Evolutionary conservation across 176 grass and related monocot genomes (phyloP).

Genomic region (Miscanthus lutarioriparius): DNA sequence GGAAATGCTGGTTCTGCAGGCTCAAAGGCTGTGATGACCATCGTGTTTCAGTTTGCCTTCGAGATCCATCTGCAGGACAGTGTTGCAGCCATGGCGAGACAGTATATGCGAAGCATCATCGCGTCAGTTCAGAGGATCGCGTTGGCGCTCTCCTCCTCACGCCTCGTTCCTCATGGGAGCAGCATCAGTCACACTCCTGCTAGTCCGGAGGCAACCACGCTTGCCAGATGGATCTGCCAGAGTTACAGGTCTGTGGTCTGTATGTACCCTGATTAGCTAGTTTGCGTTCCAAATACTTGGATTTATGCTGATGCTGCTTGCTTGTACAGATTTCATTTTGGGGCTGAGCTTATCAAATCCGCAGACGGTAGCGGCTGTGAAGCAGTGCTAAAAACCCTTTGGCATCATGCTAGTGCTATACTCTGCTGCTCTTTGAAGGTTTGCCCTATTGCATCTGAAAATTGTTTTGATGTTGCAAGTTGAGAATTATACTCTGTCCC

Average conservation of each 20-base stretch:
- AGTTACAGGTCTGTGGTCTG: constrained; percentile 71
- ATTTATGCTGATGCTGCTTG: constrained; percentile 12
- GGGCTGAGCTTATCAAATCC: constrained; percentile 59
- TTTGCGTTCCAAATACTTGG: neutral
- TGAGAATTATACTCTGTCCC: neutral
- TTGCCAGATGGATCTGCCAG: constrained; percentile 79
- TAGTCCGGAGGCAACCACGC: constrained; percentile 61
- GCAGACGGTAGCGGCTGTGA: constrained; percentile 33
- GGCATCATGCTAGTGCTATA: constrained; percentile 71
- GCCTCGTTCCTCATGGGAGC: constrained; percentile 19
- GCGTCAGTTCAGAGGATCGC: constrained; percentile 83
- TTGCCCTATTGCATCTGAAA: neutral
- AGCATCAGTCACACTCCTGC: constrained; percentile 3
- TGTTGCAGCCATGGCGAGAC: constrained; percentile 73
- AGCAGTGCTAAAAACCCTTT: constrained; percentile 56
- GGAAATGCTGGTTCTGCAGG: neutral
- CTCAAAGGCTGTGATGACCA: constrained; percentile 80
- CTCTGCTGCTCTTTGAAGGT: constrained; percentile 93
- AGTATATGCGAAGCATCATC: constrained; percentile 81
- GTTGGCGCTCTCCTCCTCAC: constrained; percentile 61
- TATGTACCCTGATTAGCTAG: neutral
- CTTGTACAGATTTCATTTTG: constrained; percentile 63
- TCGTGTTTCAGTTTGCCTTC: constrained; percentile 93
- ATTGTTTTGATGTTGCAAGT: neutral
- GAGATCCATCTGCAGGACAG: constrained; percentile 86